Conservation (phyloP, 2,329 filamentous ascomycete genomes). For the Elsinoe necatrix region DNA sequence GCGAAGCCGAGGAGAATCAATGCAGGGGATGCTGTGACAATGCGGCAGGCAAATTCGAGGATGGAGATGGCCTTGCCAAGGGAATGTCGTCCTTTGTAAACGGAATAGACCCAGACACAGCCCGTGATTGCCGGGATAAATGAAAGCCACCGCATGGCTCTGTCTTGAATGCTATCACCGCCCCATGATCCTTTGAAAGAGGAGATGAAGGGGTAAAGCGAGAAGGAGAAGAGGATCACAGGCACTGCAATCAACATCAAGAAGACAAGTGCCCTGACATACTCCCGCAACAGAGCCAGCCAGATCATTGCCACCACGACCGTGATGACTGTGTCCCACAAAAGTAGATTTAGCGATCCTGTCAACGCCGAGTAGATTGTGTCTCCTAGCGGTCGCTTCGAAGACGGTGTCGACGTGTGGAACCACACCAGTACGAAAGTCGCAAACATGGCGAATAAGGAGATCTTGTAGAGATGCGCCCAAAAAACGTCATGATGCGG, state of each 20-base stretch:
- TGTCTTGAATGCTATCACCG: slow-evolving; percentile 75
- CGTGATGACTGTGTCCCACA: slow-evolving; percentile 84
- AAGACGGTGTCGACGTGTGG: slow-evolving; percentile 65
- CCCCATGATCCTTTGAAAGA: slow-evolving; percentile 73
- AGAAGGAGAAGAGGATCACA: slow-evolving; percentile 77
- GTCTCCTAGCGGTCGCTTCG: slow-evolving; percentile 70
- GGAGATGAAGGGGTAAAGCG: slow-evolving; percentile 80
- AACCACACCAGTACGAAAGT: slow-evolving; percentile 85
- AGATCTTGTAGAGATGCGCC: slow-evolving; percentile 80
- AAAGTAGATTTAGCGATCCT: slow-evolving; percentile 79
- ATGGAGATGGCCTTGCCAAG: slow-evolving; percentile 79
- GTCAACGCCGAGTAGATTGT: slow-evolving; percentile 88
- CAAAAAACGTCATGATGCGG: slow-evolving; percentile 86
- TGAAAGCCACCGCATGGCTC: slow-evolving; percentile 78
- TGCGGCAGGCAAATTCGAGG: slow-evolving; percentile 83
- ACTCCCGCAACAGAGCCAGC: slow-evolving; percentile 80
- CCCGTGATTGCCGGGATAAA: slow-evolving; percentile 66
- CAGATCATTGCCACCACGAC: slow-evolving; percentile 81
- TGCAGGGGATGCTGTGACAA: slow-evolving; percentile 75
- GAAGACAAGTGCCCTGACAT: slow-evolving; percentile 74
- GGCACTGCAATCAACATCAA: slow-evolving; percentile 77
- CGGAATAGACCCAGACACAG: slow-evolving; percentile 72
- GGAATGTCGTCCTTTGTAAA: slow-evolving; percentile 70
- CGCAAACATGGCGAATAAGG: slow-evolving; percentile 72
- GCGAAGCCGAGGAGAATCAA: slow-evolving; percentile 76